Conservation (phyloP, 352 stramenopile genomes). For the Phytophthora citricola region DNA sequence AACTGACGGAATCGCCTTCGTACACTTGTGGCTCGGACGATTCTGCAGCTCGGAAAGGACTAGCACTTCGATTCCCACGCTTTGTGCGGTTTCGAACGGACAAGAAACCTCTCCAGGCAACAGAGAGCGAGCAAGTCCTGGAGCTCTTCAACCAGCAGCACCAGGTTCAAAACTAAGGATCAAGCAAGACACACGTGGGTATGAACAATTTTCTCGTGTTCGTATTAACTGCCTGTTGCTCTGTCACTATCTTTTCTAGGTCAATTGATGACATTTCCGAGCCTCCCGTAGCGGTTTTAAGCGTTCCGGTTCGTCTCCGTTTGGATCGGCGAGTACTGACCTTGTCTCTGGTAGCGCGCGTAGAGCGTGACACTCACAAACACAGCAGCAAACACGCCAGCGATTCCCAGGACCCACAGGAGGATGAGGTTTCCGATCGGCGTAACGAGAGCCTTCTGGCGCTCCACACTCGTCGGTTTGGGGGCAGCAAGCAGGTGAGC, state of each 20-base stretch:
- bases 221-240: too few species aligned
- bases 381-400: constrained; percentile 11
- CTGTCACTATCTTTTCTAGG: constrained; percentile 6
- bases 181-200: constrained; percentile 1
- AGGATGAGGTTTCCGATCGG: constrained; percentile 27
- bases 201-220: too few species aligned
- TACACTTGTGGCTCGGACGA: constrained; percentile 90
- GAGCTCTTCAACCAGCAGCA: constrained; percentile 69
- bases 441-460: constrained; percentile 27
- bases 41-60: constrained; percentile 63
- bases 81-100: constrained; percentile 96
- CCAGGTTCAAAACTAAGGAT: constrained; percentile 23
- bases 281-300: neutral
- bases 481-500: constrained; percentile 51
- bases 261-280: constrained; percentile 13
- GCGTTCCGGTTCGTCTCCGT: constrained; percentile 4
- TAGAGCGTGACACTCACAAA: constrained; percentile 20
- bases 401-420: constrained; percentile 23
- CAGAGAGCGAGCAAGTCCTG: constrained; percentile 93
- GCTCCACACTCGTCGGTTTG: constrained; percentile 12
- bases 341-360: constrained; percentile 20
- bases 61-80: constrained; percentile 98
- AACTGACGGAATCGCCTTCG: constrained; percentile 96
- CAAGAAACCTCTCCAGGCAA: constrained; percentile 96
- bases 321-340: constrained; percentile 25